Conservation (phyloP, 176 grass and related monocot genomes). For the Ensete ventricosum region DNA sequence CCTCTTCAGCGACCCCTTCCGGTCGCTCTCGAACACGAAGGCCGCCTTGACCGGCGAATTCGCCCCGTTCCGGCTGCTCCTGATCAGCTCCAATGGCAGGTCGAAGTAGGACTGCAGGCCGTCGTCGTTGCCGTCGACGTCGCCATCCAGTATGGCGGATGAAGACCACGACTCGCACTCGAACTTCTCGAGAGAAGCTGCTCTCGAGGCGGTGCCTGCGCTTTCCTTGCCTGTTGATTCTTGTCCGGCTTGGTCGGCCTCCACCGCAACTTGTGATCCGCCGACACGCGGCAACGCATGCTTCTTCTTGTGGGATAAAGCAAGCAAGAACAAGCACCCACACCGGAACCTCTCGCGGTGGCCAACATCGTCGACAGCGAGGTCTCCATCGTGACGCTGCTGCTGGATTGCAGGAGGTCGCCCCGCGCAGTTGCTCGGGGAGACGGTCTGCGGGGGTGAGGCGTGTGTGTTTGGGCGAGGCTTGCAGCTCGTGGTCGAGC, state of each 20-base stretch:
- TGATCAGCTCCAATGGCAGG: slow-evolving; percentile 71
- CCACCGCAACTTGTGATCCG: not conserved
- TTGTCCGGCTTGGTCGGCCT: not conserved
- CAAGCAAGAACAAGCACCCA: slow-evolving; percentile 48
- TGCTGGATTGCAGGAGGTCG: slow-evolving; percentile 24
- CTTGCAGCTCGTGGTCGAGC: not conserved
- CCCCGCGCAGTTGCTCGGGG: slow-evolving; percentile 8
- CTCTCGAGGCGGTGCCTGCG: slow-evolving; percentile 37
- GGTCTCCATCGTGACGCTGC: slow-evolving; percentile 35
- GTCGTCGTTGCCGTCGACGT: slow-evolving; percentile 20
- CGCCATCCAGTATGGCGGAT: slow-evolving; percentile 16
- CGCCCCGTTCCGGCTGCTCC: slow-evolving; percentile 26
- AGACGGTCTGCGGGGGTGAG: slow-evolving; percentile 14
- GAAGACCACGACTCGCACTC: slow-evolving; percentile 35
- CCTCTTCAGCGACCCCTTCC: slow-evolving; percentile 23
- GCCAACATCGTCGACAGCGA: slow-evolving; percentile 19
- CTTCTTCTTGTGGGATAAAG: slow-evolving; percentile 36
- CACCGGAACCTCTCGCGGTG: slow-evolving; percentile 31
- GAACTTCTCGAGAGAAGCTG: slow-evolving; percentile 55
- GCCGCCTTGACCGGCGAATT: slow-evolving; percentile 46
- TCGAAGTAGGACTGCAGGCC: slow-evolving; percentile 37
- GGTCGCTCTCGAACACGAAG: slow-evolving; percentile 69
- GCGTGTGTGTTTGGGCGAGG: not conserved
- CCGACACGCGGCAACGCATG: not conserved
- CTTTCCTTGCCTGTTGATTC: slow-evolving; percentile 1